These are phyloP conservation scores for Aureobasidium lini DNA, from an alignment of 2,329 filamentous ascomycete genomes.

Conservation along the genomic window DNA sequence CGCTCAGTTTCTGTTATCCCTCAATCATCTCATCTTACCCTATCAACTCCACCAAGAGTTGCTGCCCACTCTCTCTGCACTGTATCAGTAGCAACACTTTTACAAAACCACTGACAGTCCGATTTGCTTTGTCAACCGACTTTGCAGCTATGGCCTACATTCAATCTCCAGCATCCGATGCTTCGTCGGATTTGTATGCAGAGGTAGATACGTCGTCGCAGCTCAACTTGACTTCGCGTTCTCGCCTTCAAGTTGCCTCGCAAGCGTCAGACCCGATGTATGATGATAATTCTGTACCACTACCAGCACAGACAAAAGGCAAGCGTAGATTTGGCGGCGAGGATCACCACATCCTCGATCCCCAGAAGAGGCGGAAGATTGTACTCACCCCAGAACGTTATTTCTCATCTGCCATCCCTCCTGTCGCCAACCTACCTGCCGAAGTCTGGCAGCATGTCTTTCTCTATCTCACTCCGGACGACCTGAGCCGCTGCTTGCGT, in stretches of 20 bases:
- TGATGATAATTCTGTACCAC: background rate
- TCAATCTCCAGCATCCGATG: slow-evolving; percentile 6
- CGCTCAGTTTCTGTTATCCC: background rate
- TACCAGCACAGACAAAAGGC: slow-evolving; percentile 1
- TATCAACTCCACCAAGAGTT: slow-evolving; percentile 1
- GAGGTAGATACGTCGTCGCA: slow-evolving; percentile 10
- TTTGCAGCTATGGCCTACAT: background rate
- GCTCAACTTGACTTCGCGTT: background rate
- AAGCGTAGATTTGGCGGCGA: slow-evolving; percentile 12
- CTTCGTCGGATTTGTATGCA: slow-evolving; percentile 13
- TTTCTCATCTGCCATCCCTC: slow-evolving; percentile 4
- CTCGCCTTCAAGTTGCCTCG: background rate
- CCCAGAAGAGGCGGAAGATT: slow-evolving; percentile 3
- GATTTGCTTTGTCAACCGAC: background rate
- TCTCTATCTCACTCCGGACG: slow-evolving; percentile 24
- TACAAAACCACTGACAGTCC: background rate
- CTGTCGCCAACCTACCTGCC: slow-evolving; percentile 5
- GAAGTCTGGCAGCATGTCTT: slow-evolving; percentile 26
- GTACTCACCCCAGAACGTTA: slow-evolving; percentile 5
- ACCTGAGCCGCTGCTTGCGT: slow-evolving; percentile 26
- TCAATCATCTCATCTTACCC: background rate
- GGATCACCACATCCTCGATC: background rate
- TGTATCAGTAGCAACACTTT: background rate
- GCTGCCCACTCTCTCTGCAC: background rate
- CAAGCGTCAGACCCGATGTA: background rate